phyloP scores from a whole-genome alignment of 2,329 filamentous ascomycete genomes.

The Passalora sequoiae region DNA sequence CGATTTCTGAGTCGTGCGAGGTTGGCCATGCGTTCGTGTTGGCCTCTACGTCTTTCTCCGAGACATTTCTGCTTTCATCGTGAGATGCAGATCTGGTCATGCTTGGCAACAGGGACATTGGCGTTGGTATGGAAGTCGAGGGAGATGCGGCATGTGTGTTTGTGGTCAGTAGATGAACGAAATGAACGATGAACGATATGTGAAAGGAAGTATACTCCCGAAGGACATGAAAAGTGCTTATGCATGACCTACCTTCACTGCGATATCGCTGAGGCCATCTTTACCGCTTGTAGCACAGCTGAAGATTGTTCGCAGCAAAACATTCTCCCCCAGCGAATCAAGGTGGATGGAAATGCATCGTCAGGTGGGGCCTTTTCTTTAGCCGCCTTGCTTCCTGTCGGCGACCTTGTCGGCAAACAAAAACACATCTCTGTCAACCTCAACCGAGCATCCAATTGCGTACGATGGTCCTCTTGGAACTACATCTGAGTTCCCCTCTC shows the following conservation, averaged over 20 bases:
- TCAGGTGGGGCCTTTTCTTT: too few species aligned
- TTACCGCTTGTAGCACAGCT: constrained; percentile 1
- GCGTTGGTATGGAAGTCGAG: background rate
- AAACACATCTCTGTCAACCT: too few species aligned
- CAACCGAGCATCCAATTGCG: too few species aligned
- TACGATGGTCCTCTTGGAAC: too few species aligned
- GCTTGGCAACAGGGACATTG: background rate
- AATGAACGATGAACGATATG: background rate
- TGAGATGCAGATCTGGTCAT: background rate
- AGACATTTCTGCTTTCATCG: background rate
- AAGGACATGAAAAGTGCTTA: background rate
- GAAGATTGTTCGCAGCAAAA: background rate
- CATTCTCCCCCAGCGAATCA: background rate
- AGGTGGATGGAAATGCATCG: too few species aligned
- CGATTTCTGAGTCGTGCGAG: constrained; percentile 19
- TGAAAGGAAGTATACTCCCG: background rate
- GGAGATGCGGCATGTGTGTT: background rate
- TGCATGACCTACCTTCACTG: background rate
- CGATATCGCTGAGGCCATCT: constrained; percentile 1
- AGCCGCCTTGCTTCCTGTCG: background rate
- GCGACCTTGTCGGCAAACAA: background rate
- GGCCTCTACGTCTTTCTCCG: background rate
- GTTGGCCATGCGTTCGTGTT: constrained; percentile 19
- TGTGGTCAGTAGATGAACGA: background rate
- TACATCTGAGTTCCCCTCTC: background rate